These are phyloP conservation scores for Tetrastigma voinierianum DNA, from an alignment of 164 flowering plant species.

Conservation along the genomic window DNA sequence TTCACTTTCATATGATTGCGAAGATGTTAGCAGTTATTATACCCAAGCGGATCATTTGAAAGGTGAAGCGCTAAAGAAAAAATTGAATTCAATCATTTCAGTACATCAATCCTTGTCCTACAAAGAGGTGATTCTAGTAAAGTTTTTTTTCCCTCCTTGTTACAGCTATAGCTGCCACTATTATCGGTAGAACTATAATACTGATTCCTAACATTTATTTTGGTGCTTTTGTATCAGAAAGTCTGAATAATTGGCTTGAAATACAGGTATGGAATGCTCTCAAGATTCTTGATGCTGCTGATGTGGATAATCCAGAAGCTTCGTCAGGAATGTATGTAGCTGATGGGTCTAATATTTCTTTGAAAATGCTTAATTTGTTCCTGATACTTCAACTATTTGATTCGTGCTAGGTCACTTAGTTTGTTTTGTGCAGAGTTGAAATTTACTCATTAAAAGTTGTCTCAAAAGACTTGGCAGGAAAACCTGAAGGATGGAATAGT, in stretches of 20 bases:
- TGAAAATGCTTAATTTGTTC: background rate
- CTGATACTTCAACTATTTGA: background rate
- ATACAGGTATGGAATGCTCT: slow-evolving; percentile 60
- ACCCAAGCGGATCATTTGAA: slow-evolving; percentile 18
- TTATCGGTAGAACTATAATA: too few relatives aligned
- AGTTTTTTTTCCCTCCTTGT: too few relatives aligned
- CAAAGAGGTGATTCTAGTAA: slow-evolving; percentile 30
- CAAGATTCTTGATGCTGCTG: slow-evolving; percentile 61
- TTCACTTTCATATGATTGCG: slow-evolving; percentile 34
- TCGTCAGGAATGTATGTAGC: slow-evolving; percentile 39
- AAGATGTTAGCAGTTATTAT: slow-evolving; percentile 44
- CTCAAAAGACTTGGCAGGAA: slow-evolving; percentile 48
- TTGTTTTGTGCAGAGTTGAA: slow-evolving; percentile 40
- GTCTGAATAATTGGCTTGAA: background rate
- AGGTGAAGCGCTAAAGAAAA: slow-evolving; percentile 35
- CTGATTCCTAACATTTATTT: too few relatives aligned
- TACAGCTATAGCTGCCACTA: too few relatives aligned
- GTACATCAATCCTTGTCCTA: slow-evolving; percentile 38
- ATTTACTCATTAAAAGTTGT: slow-evolving; percentile 49
- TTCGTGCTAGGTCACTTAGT: background rate
- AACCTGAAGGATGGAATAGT: slow-evolving; percentile 69
- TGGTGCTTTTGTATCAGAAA: too few relatives aligned
- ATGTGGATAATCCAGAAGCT: slow-evolving; percentile 44
- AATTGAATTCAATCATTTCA: slow-evolving; percentile 34
- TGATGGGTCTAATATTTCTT: background rate